Evolutionary conservation across 768 basidiomycete genomes (phyloP), one percentile per base, ranked within the genome.

Genomic region (Coprinopsis strossmayeri): DNA sequence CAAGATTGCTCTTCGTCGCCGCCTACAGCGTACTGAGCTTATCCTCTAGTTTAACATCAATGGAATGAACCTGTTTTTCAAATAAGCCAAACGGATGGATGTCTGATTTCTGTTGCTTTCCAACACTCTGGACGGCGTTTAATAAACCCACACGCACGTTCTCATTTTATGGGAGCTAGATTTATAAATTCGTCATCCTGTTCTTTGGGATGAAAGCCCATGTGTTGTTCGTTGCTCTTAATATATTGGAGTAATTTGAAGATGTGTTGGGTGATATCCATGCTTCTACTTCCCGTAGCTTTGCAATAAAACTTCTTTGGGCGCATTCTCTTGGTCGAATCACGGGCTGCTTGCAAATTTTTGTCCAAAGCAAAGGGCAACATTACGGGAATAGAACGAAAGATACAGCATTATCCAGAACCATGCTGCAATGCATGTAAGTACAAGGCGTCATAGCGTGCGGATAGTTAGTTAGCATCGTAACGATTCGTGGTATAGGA

Each of bases 151-250:
- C 83, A 82, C 86, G 87, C 71, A 71, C 77, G 82, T 84, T 80
- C 90, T 92, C 86, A 94, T 95, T 95, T 94, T 89, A 91, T 65
- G 81, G 77, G 85, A 94, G 91, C 91, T 70, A 94, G 61, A 91
- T 12, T 25, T 24, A 51, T 23, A 45, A 41, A 55, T 52, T 54
- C 55, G 61, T 51, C 40, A 46, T 52, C 53, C 53, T 46, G 53
- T 47, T 38, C 50, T 35, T 10, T 35, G 45, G 48, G 50, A 54
- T 53, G 59, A 44, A 48, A 61, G 56, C 59, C 55, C 63, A 59
- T 53, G 54, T 51, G 43, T 46, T 59, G 55, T 60, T 56, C 40
- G 35, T 61, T 60, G 56, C 51, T 55, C 56, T 52, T 54, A 44
- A 49, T 20, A 40, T 35, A 24, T 3, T 45, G 47, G 37, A 44